Evolutionary conservation across 306 rosid genomes (phyloP).

Genomic region (Canavalia gladiata): DNA sequence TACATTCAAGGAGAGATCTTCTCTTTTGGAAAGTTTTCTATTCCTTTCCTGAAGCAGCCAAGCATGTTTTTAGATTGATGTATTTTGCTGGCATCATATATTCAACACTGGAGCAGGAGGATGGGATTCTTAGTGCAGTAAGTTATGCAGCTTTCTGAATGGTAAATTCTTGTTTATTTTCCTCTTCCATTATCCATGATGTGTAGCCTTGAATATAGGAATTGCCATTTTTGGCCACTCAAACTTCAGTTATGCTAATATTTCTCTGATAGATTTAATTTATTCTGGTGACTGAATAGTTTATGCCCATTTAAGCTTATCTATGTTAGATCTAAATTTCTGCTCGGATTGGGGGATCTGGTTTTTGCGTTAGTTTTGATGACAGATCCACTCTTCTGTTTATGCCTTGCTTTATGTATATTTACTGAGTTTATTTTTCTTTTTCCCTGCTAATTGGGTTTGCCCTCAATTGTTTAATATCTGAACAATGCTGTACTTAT

Average conservation of each 20-base stretch:
- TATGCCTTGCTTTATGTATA: constrained; percentile 10
- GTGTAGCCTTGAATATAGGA: constrained; percentile 19
- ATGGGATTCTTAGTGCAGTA: constrained; percentile 47
- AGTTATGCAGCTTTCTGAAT: constrained; percentile 47
- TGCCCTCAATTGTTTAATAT: constrained; percentile 6
- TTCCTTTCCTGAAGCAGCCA: constrained; percentile 38
- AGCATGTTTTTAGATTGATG: constrained; percentile 41
- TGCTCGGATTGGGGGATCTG: constrained; percentile 17
- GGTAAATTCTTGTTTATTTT: constrained; percentile 35
- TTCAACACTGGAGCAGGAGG: constrained; percentile 48
- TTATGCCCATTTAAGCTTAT: constrained; percentile 15
- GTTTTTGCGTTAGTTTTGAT: constrained; percentile 21
- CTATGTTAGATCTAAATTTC: constrained; percentile 18
- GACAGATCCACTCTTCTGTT: constrained; percentile 12
- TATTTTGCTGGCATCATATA: constrained; percentile 38
- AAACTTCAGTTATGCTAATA: constrained; percentile 29
- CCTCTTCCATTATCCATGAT: constrained; percentile 37
- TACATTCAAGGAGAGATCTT: constrained; percentile 23
- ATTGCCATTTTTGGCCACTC: constrained; percentile 31
- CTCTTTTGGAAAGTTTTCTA: constrained; percentile 31
- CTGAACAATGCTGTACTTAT: constrained; percentile 10
- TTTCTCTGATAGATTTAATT: constrained; percentile 5
- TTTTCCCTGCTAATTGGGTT: constrained; percentile 16
- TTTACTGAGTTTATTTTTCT: constrained; percentile 16
- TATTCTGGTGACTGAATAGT: constrained; percentile 36